Evolutionary conservation across 768 basidiomycete species (phyloP).

Genomic region (Mycena amicta): DNA sequence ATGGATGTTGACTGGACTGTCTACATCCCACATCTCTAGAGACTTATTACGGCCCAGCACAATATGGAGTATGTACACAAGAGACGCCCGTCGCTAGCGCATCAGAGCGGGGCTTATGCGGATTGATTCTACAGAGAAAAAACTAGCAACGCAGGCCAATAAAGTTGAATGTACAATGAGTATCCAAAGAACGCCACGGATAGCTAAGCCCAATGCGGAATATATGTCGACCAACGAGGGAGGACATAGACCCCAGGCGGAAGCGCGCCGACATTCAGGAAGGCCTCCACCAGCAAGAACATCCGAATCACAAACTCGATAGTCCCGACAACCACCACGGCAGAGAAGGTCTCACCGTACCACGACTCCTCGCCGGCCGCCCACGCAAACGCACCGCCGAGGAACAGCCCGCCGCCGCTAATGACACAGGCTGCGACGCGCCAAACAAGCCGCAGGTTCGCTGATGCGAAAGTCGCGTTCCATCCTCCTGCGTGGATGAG

Average conservation of each 20-base stretch:
- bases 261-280: neutral
- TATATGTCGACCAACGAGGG: neutral
- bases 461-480: neutral
- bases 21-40: no score
- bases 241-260: neutral
- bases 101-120: no score
- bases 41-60: no score
- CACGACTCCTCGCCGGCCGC: neutral
- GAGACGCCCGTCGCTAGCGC: no score
- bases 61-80: no score
- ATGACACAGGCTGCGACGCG: neutral
- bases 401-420: constrained; percentile 1
- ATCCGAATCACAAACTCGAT: neutral
- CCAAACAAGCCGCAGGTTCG: neutral
- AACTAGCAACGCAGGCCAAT: no score
- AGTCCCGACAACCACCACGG: neutral
- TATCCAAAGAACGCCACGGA: neutral
- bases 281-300: neutral
- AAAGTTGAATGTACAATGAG: no score
- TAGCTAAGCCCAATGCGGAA: neutral
- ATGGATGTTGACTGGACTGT: no score
- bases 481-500: constrained; percentile 1
- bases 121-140: no score
- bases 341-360: neutral
- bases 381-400: neutral